phyloP scores from a whole-genome alignment of 2,329 filamentous ascomycete genomes.

The Pseudocercospora vitis region DNA sequence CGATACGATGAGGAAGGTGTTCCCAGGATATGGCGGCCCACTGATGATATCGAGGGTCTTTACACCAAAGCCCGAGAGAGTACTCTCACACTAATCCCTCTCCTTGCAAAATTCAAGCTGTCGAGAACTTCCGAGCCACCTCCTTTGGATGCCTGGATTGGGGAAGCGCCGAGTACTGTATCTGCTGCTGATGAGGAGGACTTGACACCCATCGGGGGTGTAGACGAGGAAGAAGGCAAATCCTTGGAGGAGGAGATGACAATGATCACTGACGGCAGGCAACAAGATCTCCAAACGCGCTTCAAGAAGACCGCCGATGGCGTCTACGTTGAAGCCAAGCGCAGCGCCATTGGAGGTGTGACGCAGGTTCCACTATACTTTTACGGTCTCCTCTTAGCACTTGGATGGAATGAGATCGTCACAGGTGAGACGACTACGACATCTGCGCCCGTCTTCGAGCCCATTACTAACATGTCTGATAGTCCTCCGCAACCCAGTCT shows the following conservation, averaged over 20 bases:
- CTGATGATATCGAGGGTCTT: slow-evolving; percentile 92
- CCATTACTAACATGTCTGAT: slow-evolving; percentile 17
- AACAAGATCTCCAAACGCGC: slow-evolving; percentile 84
- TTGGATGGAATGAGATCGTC: slow-evolving; percentile 99
- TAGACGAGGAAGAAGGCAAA: slow-evolving; percentile 86
- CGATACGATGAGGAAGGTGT: slow-evolving; percentile 94
- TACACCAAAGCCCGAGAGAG: slow-evolving; percentile 92
- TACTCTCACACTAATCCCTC: slow-evolving; percentile 84
- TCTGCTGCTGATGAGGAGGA: slow-evolving; percentile 88
- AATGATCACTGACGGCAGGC: slow-evolving; percentile 84
- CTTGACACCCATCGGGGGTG: slow-evolving; percentile 80
- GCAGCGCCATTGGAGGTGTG: slow-evolving; percentile 91
- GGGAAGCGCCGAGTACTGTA: slow-evolving; percentile 69
- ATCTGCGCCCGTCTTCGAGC: too few species aligned
- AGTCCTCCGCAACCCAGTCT: slow-evolving; percentile 92
- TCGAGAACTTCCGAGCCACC: slow-evolving; percentile 72
- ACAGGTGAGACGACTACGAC: slow-evolving; percentile 65
- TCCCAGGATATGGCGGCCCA: slow-evolving; percentile 92
- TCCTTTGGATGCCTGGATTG: slow-evolving; percentile 81
- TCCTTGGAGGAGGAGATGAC: slow-evolving; percentile 95
- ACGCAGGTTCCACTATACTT: slow-evolving; percentile 94
- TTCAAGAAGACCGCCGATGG: slow-evolving; percentile 99
- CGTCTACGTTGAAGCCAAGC: slow-evolving; percentile 96
- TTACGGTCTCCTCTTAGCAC: slow-evolving; percentile 79
- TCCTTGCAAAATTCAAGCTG: slow-evolving; percentile 81